phyloP scores from a whole-genome alignment of 1,284 basidiomycete genomes.

The Sanghuangporus weigelae region DNA sequence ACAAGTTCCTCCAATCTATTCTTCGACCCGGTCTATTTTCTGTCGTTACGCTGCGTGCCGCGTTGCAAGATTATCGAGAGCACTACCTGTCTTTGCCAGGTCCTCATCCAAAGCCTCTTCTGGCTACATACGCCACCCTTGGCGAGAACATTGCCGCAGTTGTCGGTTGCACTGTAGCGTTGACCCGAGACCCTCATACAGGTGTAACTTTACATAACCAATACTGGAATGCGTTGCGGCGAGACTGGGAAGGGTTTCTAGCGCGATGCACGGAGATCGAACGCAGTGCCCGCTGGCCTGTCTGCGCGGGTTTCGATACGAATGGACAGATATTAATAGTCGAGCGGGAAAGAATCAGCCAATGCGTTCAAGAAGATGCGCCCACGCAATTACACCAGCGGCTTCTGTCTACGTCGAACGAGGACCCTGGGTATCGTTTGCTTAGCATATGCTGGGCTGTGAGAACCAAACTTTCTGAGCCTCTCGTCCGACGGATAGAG shows the following conservation, averaged over 20 bases:
- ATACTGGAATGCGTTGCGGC: conserved; percentile 79
- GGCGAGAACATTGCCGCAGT: conserved; percentile 74
- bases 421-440: conserved; percentile 47
- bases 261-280: conserved; percentile 85
- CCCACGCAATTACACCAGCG: conserved; percentile 52
- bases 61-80: conserved; percentile 77
- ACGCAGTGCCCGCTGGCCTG: conserved; percentile 78
- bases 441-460: conserved; percentile 57
- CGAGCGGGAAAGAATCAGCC: conserved; percentile 73
- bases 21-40: conserved; percentile 88
- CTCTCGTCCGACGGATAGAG: conserved; percentile 52
- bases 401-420: conserved; percentile 29
- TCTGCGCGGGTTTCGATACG: conserved; percentile 53
- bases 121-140: conserved; percentile 58
- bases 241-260: conserved; percentile 92
- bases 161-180: conserved; percentile 79
- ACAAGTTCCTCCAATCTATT: conserved; percentile 77
- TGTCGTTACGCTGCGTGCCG: conserved; percentile 68
- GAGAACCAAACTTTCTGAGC: conserved; percentile 50
- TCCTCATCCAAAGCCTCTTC: conserved; percentile 48
- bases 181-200: conserved; percentile 70
- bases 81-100: conserved; percentile 64
- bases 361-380: conserved; percentile 60
- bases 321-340: conserved; percentile 55
- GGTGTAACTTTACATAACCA: conserved; percentile 74